Evolutionary conservation across 768 basidiomycete genomes (phyloP), one percentile per base, ranked within the genome.

Genomic region (Bullera alba): DNA sequence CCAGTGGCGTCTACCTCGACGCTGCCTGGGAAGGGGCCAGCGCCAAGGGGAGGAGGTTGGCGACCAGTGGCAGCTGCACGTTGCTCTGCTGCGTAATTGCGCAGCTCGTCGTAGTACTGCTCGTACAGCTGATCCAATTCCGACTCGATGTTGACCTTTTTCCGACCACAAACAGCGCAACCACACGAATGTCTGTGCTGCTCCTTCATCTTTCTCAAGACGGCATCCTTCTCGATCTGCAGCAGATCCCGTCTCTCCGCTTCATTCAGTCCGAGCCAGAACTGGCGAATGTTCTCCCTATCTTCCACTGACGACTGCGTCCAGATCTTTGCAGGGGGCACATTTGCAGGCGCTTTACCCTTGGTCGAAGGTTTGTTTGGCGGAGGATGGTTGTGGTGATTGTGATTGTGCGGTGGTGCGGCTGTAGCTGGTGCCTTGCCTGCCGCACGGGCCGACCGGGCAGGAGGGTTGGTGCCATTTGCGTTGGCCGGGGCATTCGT

Each of bases 81-180:
- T 49, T 72, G 71, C 30, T 72, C 65, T 76, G 88, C 86, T 75
- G 92, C 95, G 82, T 97, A 97, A 78, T 86, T 84, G 80, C 95
- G 89, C 79, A 99, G 85, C 80, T 97, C 93, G 75, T 95, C 89
- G 83, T 96, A 97, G 81, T 97, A 99, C 79, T 92, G 91, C 81
- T 96, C 93, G 82, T 99, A 99, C 77, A 97, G 84, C 78, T 91
- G 88, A 79, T 97, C 90, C 75, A 99, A 86, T 79, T 99, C 95
- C 78, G 92, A 88, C 79, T 99, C 95, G 78, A 99, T 96, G 58
- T 92, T 92, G 78, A 86, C 85, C 65, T 93, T 85, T 79, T 99
- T 99, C 71, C 93, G 78, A 48, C 92, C 90, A 77, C 93, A 93
- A 28, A 96, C 87, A 32, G 92, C 90, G 77, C 93, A 93, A 54